Conservation (phyloP, 129 eudicot species). For the Helianthus tuberosus region DNA sequence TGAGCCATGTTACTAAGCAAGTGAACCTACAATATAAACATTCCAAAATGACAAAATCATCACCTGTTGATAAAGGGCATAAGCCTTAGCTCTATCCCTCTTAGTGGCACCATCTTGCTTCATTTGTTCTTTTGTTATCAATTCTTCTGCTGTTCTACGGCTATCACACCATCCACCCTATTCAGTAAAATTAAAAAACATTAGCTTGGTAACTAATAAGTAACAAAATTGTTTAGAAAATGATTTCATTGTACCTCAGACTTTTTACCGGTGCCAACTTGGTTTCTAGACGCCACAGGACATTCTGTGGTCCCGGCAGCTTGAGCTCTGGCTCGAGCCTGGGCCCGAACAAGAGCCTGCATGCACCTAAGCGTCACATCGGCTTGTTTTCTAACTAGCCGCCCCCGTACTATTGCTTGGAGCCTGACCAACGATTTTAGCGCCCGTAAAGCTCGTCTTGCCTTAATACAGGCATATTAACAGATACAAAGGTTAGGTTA, state of each 20-base stretch:
- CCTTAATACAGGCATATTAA: slow-evolving; percentile 52
- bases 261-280: slow-evolving; percentile 42
- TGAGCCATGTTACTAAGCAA: neutral
- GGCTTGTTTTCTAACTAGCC: slow-evolving; percentile 90
- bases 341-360: slow-evolving; percentile 97
- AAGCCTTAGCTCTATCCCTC: slow-evolving; percentile 78
- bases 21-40: neutral
- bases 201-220: neutral
- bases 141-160: slow-evolving; percentile 66
- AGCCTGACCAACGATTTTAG: slow-evolving; percentile 84
- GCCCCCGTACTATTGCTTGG: slow-evolving; percentile 90
- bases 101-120: slow-evolving; percentile 78
- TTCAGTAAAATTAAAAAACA: neutral
- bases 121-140: slow-evolving; percentile 65
- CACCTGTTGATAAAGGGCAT: slow-evolving; percentile 79
- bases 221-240: neutral
- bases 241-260: slow-evolving; percentile 56
- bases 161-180: slow-evolving; percentile 93
- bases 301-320: slow-evolving; percentile 45
- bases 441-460: slow-evolving; percentile 82
- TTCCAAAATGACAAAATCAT: neutral
- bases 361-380: slow-evolving; percentile 88
- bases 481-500: neutral
- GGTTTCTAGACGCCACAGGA: slow-evolving; percentile 14
- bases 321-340: slow-evolving; percentile 72